phyloP scores from a whole-genome alignment of 306 rosid genomes.

The Abrus pulchellus region DNA sequence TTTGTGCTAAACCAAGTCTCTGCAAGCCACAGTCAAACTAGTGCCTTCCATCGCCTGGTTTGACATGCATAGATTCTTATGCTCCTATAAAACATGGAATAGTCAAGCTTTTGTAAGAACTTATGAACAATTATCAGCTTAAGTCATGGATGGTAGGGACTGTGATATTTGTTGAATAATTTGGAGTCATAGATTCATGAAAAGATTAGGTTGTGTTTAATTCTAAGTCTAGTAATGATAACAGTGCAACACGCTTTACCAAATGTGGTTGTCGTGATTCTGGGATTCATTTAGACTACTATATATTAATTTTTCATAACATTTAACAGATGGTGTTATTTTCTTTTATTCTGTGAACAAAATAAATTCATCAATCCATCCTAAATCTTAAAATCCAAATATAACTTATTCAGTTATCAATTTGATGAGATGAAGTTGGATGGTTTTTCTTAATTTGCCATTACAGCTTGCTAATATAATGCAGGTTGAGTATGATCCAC shows the following conservation, averaged over 20 bases:
- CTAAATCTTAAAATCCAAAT: constrained; percentile 17
- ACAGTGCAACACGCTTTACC: not conserved
- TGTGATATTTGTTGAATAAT: constrained; percentile 17
- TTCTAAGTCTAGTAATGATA: not conserved
- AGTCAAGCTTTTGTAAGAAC: not conserved
- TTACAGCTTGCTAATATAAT: constrained; percentile 35
- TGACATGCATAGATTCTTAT: not conserved
- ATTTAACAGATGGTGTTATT: constrained; percentile 10
- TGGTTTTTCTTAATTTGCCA: constrained; percentile 33
- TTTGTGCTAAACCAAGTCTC: not conserved
- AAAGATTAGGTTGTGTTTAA: not conserved
- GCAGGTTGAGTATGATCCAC: constrained; percentile 91
- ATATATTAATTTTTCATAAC: not conserved
- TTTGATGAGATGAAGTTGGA: constrained; percentile 3
- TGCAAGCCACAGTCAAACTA: not conserved
- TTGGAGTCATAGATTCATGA: constrained; percentile 22
- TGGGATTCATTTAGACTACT: constrained; percentile 29
- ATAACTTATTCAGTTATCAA: constrained; percentile 23
- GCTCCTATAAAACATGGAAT: not conserved
- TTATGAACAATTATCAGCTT: constrained; percentile 34
- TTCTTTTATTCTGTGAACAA: not conserved
- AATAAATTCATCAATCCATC: constrained; percentile 2
- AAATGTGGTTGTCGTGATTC: constrained; percentile 17
- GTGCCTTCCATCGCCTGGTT: constrained; percentile 6
- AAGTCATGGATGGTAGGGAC: constrained; percentile 22